Evolutionary conservation across 1,284 basidiomycete genomes (phyloP), one percentile per base, ranked within the genome.

Genomic region (Ustilago sp.): DNA sequence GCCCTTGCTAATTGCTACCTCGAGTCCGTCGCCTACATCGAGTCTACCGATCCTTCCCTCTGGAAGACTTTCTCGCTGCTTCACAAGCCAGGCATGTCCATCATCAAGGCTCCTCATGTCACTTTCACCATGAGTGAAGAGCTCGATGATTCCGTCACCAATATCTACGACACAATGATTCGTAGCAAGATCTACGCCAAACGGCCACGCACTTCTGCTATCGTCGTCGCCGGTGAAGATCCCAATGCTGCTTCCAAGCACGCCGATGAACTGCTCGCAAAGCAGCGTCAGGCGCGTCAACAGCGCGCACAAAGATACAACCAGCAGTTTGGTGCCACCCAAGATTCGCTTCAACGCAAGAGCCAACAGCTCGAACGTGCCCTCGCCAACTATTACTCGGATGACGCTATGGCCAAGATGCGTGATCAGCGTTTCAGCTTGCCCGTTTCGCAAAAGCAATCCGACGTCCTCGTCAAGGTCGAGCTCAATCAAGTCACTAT

Each of bases 1-100:
- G 92, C 95, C 0, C 89, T 91, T 79, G 88, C 90, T 28, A 89
- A 89, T 69, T 94, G 92, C 84, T 96, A 93, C 85, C 89, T 98
- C 68, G 95, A 98, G 83, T 93, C 95, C 60, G 91, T 92, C 0
- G 89, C 91, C 56, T 95, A 96, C 86, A 89, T 98, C 73, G 93
- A 95, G 81, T 89, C 88, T 68, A 94, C 93, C 82, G 95, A 98
- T 86, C 89, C 89, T 0, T 89, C 89, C 2, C 88, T 98, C 23
- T 98, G 95, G 94, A 88, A 89, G 67, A 88, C 90, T 28, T 98
- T 93, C 84, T 85, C 87, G 39, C 62, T 80, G 31, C 82, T 80
- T 52, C 82, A 82, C 51, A 84, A 86, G 72, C 79, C 81, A 0
- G 80, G 80, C 53, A 67, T 71, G 61, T 63, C 80, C 8, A 80